A percentile compares a stretch with the other conserved stretches of the same genome.
phyloP scores from a whole-genome alignment of 345 rosid genomes.

The Cardamine resedifolia region DNA sequence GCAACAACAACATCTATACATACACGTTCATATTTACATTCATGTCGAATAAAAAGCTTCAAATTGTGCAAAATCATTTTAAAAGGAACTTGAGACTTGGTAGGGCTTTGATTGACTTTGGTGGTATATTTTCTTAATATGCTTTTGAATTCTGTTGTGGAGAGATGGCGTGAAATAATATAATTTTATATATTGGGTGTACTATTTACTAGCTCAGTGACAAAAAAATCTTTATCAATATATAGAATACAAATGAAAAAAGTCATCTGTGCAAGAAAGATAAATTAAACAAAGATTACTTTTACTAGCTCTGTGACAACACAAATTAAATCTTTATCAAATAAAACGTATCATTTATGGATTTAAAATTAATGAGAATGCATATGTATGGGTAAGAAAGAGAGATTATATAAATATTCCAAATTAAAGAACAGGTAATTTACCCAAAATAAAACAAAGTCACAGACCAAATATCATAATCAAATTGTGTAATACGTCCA shows the following conservation, averaged over 20 bases:
- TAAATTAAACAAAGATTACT: conserved; percentile 16
- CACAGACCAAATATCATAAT: conserved; percentile 10
- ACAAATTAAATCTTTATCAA: conserved; percentile 1
- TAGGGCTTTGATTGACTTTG: conserved; percentile 11
- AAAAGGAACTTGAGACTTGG: conserved; percentile 14
- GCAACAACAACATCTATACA: conserved; percentile 7
- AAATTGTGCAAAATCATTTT: conserved; percentile 9
- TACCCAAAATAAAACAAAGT: conserved; percentile 13
- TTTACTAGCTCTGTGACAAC: conserved; percentile 32
- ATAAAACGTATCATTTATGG: conserved; percentile 9
- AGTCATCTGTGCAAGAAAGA: conserved; percentile 13
- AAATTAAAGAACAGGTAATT: not conserved
- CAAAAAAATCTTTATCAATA: conserved; percentile 13
- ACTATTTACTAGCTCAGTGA: conserved; percentile 11
- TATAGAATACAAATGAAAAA: not conserved
- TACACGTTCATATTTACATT: conserved; percentile 1
- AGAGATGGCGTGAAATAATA: conserved; percentile 2
- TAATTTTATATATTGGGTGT: not conserved
- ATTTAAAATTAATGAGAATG: not conserved
- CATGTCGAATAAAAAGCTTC: conserved; percentile 4
- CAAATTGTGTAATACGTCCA: conserved; percentile 27
- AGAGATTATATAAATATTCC: conserved; percentile 9
- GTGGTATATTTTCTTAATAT: not conserved
- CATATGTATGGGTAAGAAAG: conserved; percentile 15
- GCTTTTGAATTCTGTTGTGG: not conserved